A percentile compares a stretch with the other conserved stretches of the same genome.
Conservation (phyloP, 2,329 filamentous ascomycete genomes). For the Fusarium sp. region DNA sequence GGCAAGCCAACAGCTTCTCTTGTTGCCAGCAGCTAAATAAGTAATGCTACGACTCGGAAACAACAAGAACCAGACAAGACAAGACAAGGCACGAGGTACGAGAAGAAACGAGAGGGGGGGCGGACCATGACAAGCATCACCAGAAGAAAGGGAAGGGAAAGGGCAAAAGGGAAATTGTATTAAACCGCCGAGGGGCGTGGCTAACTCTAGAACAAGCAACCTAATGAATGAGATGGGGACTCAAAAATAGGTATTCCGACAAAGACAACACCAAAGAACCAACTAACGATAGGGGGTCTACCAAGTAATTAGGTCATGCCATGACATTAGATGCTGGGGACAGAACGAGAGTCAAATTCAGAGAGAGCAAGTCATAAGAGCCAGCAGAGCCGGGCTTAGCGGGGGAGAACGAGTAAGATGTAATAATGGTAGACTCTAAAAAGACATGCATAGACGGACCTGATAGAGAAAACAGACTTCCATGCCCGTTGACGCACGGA, state of each 20-base stretch:
- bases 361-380: constrained; percentile 22
- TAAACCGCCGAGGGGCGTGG: constrained; percentile 44
- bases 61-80: constrained; percentile 37
- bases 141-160: constrained; percentile 41
- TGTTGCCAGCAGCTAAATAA: constrained; percentile 34
- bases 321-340: constrained; percentile 12
- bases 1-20: constrained; percentile 51
- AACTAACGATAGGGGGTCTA: constrained; percentile 36
- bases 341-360: constrained; percentile 24
- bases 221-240: constrained; percentile 1
- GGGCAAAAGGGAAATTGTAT: constrained; percentile 46
- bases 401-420: constrained; percentile 15
- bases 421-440: constrained; percentile 26
- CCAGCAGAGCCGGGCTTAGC: constrained; percentile 38
- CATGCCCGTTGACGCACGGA: constrained; percentile 31
- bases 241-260: constrained; percentile 13
- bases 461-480: constrained; percentile 39
- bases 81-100: constrained; percentile 42
- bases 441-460: constrained; percentile 32
- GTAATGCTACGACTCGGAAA: constrained; percentile 46
- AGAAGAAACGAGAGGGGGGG: constrained; percentile 40
- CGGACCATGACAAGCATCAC: constrained; percentile 39
- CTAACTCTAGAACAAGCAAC: constrained; percentile 15
- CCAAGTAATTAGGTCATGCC: constrained; percentile 36
- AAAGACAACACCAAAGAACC: constrained; percentile 28